Evolutionary conservation across 306 rosid genomes (phyloP).

Genomic region (Calophaca sinica): DNA sequence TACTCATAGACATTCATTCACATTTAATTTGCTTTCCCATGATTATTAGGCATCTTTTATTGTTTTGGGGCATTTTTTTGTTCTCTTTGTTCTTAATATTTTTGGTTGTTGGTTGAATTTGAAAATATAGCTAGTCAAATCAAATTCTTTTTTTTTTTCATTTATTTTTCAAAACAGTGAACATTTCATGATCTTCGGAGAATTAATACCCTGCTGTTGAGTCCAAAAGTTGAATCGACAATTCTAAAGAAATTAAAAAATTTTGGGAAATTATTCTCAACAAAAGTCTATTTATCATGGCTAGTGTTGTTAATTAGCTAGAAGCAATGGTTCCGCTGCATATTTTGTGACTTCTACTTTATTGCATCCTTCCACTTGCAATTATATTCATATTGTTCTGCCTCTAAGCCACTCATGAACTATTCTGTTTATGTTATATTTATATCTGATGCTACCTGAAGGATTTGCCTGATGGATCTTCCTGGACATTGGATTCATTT

Average conservation of each 20-base stretch:
- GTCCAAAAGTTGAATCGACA: no score
- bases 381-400: neutral
- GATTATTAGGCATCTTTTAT: neutral
- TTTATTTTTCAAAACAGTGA: neutral
- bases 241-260: no score
- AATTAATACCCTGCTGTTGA: neutral
- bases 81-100: neutral
- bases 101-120: neutral
- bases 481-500: conserved; percentile 84
- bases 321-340: neutral
- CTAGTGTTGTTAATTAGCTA: neutral
- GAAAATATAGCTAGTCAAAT: neutral
- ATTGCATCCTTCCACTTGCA: conserved; percentile 1
- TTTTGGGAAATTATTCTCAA: neutral
- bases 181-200: neutral
- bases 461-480: conserved; percentile 63
- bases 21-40: conserved; percentile 19
- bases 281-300: neutral
- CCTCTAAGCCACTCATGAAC: conserved; percentile 5
- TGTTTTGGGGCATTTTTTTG: no score
- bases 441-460: conserved; percentile 37
- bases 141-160: neutral
- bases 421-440: neutral
- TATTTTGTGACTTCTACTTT: conserved; percentile 5
- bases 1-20: no score